Conservation (phyloP, 2,329 filamentous ascomycete species). For the Colletotrichum karsti region DNA sequence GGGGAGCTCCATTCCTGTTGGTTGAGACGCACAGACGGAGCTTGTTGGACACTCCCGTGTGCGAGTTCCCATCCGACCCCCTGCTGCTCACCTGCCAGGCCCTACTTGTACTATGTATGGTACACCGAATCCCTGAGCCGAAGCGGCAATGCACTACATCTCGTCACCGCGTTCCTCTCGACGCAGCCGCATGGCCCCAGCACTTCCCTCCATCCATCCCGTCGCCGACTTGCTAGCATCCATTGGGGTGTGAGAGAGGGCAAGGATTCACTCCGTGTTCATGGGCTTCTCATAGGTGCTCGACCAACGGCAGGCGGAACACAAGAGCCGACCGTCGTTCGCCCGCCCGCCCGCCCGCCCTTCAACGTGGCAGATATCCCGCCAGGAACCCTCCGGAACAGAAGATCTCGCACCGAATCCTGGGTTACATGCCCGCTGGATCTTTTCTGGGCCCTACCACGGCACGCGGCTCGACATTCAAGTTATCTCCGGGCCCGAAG, state of each 20-base stretch:
- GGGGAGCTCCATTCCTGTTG: slow-evolving; percentile 27
- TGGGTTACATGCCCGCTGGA: not conserved
- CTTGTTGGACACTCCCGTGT: slow-evolving; percentile 21
- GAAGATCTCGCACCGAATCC: not conserved
- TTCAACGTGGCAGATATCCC: slow-evolving; percentile 13
- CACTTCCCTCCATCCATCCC: slow-evolving; percentile 9
- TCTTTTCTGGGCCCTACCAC: not conserved
- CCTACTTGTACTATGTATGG: slow-evolving; percentile 12
- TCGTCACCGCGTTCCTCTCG: slow-evolving; percentile 24
- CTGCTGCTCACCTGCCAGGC: not conserved
- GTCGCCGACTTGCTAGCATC: slow-evolving; percentile 16
- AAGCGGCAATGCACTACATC: slow-evolving; percentile 25
- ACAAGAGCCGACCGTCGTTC: slow-evolving; percentile 17
- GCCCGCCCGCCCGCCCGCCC: not conserved
- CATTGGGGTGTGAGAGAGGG: not conserved
- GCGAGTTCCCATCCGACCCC: slow-evolving; percentile 15
- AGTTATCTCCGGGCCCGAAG: slow-evolving; percentile 1
- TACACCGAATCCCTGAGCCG: slow-evolving; percentile 23
- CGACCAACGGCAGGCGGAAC: slow-evolving; percentile 6
- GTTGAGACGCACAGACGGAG: slow-evolving; percentile 26
- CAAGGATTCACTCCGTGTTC: not conserved
- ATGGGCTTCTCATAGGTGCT: slow-evolving; percentile 4
- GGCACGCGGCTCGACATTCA: not conserved
- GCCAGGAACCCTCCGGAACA: not conserved
- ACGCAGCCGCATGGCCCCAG: slow-evolving; percentile 15